Conservation (phyloP, 176 grass and related monocot genomes). For the Aegilops speltoides region DNA sequence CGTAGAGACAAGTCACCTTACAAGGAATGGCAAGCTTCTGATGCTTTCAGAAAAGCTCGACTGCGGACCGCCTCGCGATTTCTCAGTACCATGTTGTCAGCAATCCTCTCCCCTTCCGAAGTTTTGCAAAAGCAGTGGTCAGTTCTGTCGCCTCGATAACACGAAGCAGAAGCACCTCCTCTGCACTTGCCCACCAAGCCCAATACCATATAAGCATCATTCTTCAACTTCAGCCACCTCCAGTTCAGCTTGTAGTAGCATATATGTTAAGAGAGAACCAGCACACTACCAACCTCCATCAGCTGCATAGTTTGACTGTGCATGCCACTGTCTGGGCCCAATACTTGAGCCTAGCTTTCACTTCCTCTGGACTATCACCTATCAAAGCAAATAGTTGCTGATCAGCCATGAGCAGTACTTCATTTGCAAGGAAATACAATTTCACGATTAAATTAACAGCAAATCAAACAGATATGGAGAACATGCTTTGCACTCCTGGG, state of each 20-base stretch:
- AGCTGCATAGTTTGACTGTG: constrained; percentile 84
- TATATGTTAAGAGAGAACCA: neutral
- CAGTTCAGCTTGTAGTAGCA: constrained; percentile 25
- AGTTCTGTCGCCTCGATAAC: constrained; percentile 15
- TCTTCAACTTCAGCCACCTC: constrained; percentile 25
- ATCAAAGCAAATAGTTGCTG: neutral
- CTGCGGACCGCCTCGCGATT: neutral
- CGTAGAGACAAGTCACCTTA: neutral
- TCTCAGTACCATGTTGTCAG: neutral
- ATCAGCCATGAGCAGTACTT: constrained; percentile 17
- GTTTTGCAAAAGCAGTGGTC: constrained; percentile 17
- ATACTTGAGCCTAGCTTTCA: constrained; percentile 82
- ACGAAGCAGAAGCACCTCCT: constrained; percentile 17
- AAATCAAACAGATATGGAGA: neutral
- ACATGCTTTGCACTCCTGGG: neutral
- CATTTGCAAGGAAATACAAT: neutral
- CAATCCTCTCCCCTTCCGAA: neutral
- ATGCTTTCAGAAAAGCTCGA: constrained; percentile 13
- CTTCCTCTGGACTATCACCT: constrained; percentile 80
- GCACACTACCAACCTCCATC: constrained; percentile 4
- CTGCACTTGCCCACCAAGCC: neutral
- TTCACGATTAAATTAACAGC: neutral
- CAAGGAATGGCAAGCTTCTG: constrained; percentile 9
- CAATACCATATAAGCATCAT: constrained; percentile 25
- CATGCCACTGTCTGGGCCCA: constrained; percentile 90